Percentiles rank a stretch among this genome's conserved stretches.
phyloP scores from a whole-genome alignment of 495 filamentous ascomycete species.

The Lepidopterella palustris region DNA sequence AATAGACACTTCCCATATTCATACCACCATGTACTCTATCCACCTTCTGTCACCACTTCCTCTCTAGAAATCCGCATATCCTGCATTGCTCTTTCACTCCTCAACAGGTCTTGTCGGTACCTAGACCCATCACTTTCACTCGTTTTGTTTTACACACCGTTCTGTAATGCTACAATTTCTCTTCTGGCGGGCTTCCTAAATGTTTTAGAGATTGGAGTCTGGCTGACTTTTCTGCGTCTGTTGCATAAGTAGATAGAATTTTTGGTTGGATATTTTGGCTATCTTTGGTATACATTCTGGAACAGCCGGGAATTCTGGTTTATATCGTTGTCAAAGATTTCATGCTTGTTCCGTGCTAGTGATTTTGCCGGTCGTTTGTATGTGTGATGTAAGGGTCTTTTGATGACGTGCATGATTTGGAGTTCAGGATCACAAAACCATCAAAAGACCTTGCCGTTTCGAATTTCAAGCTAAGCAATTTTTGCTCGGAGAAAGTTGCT shows the following conservation, averaged over 20 bases:
- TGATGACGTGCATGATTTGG: conserved; percentile 1
- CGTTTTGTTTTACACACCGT: background rate
- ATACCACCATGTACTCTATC: background rate
- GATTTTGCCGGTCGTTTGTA: too few species aligned
- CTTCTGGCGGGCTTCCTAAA: background rate
- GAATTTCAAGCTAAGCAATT: too few species aligned
- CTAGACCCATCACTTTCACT: background rate
- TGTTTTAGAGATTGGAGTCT: background rate
- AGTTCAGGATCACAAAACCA: background rate
- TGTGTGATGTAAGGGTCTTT: background rate
- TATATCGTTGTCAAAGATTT: too few species aligned
- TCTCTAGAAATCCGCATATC: background rate
- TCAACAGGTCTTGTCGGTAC: background rate
- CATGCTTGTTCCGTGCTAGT: too few species aligned
- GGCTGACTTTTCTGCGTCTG: background rate
- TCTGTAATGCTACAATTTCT: background rate
- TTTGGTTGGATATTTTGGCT: background rate
- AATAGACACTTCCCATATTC: conserved; percentile 51
- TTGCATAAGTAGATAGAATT: background rate
- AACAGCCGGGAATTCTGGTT: too few species aligned
- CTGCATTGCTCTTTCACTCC: background rate
- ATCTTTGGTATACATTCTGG: too few species aligned
- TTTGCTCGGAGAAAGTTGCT: too few species aligned
- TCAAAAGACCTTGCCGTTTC: too few species aligned
- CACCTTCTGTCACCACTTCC: background rate